A percentile compares a stretch with the other conserved stretches of the same genome.
Evolutionary conservation across 805 yeast species (phyloP).

Genomic region (Suhomyces canberraensis): DNA sequence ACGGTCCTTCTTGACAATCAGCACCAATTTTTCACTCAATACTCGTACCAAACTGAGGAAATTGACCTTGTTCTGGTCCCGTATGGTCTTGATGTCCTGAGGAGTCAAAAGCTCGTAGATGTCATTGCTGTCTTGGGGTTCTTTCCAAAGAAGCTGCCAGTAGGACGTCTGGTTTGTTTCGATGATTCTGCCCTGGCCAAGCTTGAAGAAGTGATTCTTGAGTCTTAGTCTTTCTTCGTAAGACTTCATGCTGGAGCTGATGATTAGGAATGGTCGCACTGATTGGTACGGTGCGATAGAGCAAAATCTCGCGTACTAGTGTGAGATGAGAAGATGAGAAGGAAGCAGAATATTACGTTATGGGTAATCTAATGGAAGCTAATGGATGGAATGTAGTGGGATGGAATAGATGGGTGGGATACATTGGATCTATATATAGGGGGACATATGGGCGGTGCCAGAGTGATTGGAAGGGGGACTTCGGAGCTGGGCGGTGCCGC

Average conservation of each 20-base stretch:
- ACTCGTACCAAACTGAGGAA: conserved; percentile 49
- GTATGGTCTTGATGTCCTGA: conserved; percentile 55
- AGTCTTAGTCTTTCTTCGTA: conserved; percentile 65
- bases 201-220: conserved; percentile 57
- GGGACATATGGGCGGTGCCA: too few species aligned
- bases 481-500: too few species aligned
- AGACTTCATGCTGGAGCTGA: conserved; percentile 54
- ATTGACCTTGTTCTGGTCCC: conserved; percentile 56
- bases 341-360: too few species aligned
- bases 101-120: conserved; percentile 55
- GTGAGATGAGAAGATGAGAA: neutral
- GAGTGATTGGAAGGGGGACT: too few species aligned
- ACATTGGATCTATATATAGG: too few species aligned
- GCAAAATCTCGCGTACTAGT: neutral
- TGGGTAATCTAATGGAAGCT: too few species aligned
- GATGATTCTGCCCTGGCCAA: conserved; percentile 46
- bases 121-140: conserved; percentile 52
- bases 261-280: neutral
- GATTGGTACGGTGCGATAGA: neutral
- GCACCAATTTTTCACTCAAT: conserved; percentile 22
- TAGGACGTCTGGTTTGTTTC: conserved; percentile 19
- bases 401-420: too few species aligned
- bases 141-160: conserved; percentile 31
- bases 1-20: conserved; percentile 9
- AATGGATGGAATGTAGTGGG: too few species aligned